Percentiles rank a stretch among this genome's conserved stretches.
Conservation (phyloP, 2,329 filamentous ascomycete species). For the Diaporthe sp. region DNA sequence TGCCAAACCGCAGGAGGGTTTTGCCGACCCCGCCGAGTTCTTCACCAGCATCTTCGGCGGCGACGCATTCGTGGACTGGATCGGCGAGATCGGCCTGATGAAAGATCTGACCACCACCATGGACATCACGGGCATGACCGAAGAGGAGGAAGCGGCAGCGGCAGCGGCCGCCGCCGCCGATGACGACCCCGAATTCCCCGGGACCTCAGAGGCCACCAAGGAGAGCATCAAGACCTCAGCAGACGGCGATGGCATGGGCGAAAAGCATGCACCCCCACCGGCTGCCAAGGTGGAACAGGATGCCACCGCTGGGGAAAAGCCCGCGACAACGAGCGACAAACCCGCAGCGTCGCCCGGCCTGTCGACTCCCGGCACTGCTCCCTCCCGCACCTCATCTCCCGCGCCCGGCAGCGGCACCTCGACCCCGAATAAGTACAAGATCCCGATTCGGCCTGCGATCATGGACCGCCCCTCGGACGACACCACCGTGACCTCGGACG, state of each 20-base stretch:
- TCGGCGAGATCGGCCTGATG: slow-evolving; percentile 98
- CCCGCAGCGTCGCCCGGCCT: slow-evolving; percentile 51
- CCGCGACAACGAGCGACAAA: slow-evolving; percentile 42
- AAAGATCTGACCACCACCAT: slow-evolving; percentile 98
- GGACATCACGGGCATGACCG: slow-evolving; percentile 92
- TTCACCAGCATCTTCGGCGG: slow-evolving; percentile 99
- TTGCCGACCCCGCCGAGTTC: slow-evolving; percentile 97
- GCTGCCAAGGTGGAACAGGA: slow-evolving; percentile 58
- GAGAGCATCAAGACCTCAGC: slow-evolving; percentile 64
- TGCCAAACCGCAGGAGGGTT: slow-evolving; percentile 90
- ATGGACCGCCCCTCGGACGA: slow-evolving; percentile 88
- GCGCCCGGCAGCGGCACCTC: slow-evolving; percentile 55
- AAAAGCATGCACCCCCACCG: slow-evolving; percentile 51
- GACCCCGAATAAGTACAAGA: slow-evolving; percentile 60
- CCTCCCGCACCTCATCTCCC: slow-evolving; percentile 59
- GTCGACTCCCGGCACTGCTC: slow-evolving; percentile 55
- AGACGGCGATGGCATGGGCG: slow-evolving; percentile 49
- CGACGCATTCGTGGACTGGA: slow-evolving; percentile 95
- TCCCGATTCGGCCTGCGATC: slow-evolving; percentile 86
- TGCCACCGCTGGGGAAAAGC: slow-evolving; percentile 38
- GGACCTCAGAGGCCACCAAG: slow-evolving; percentile 68
- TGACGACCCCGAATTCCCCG: slow-evolving; percentile 67
- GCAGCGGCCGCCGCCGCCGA: slow-evolving; percentile 50
- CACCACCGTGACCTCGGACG: slow-evolving; percentile 75
- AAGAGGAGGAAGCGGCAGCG: slow-evolving; percentile 76